Base-by-base conservation (phyloP, 208 protist genomes). In the Trypanosoma brucei region DNA sequence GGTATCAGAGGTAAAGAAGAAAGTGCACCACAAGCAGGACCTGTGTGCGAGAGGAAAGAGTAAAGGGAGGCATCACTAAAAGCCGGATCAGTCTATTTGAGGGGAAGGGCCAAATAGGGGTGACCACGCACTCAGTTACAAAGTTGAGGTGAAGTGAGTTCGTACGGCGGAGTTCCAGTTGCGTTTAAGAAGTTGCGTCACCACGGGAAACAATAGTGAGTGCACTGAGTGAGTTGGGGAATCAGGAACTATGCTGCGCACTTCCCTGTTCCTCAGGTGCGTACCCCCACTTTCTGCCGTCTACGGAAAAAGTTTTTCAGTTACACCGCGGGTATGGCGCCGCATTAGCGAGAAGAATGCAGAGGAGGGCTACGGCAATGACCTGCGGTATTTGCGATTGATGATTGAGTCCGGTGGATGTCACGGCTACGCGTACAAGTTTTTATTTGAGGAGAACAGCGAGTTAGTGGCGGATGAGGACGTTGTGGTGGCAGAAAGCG, bases 381-480 rank as follows among this genome's bases (percentile, higher is more conserved):
- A 89, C 56, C 68, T 69, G 30, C 86, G 89, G 30, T 81, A 76
- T 39, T 73, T 95, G 48, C 86, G 90, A 4, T 75, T 95, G 0
- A 78, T 86, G 34, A 86, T 95, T 50, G 90, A 93, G 62, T 89
- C 84, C 4, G 90, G 90, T 31, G 90, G 90, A 52, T 95, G 90
- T 66, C 90, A 95, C 68, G 90, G 90, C 8, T 95, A 88, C 45
- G 55, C 86, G 56, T 95, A 95, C 79, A 92, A 92, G 67, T 95
- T 95, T 56, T 66, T 79, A 14, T 88, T 93, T 55, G 86, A 95
- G 55, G 57, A 77, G 8, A 74, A 75, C 31, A 34, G 44, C 1
- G 37, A 56, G 31, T 59, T 90, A 6, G 76, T 81, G 70, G 51
- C 55, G 3, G 81, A 88, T 53, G 84, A 88, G 59, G 89, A 95